Evolutionary conservation across 345 rosid species (phyloP).

Genomic region (Salix dunnii): DNA sequence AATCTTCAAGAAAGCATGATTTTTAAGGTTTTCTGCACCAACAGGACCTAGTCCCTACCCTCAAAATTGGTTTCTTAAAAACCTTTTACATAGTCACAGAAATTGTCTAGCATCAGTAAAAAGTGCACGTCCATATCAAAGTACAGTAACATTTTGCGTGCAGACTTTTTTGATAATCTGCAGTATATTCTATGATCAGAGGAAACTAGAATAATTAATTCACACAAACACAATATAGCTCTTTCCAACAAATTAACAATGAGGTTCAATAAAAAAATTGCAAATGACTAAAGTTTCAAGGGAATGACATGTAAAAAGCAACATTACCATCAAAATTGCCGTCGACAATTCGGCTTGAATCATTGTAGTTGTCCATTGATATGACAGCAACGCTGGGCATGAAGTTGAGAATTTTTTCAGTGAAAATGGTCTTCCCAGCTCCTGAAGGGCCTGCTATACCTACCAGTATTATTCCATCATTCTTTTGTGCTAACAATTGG

Average conservation of each 20-base stretch:
- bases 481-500: constrained; percentile 83
- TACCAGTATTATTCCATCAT: constrained; percentile 76
- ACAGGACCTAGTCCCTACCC: not conserved
- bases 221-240: not conserved
- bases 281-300: not conserved
- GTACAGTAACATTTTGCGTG: not conserved
- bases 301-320: constrained; percentile 3
- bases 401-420: constrained; percentile 85
- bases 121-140: not conserved
- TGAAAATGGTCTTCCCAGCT: constrained; percentile 94
- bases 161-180: not conserved
- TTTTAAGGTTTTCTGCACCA: not conserved
- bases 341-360: constrained; percentile 83
- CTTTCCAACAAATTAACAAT: not conserved
- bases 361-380: constrained; percentile 95
- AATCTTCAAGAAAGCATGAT: not conserved
- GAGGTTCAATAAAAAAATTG: not conserved
- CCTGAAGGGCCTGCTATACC: constrained; percentile 99
- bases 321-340: constrained; percentile 87
- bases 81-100: not conserved
- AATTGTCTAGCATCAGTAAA: not conserved
- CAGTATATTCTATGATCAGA: not conserved
- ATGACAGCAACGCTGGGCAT: constrained; percentile 85
- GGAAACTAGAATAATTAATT: not conserved
- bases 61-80: not conserved